Percentiles rank a stretch among this genome's conserved stretches.
phyloP scores from a whole-genome alignment of 2,329 filamentous ascomycete genomes.

The Xylaria sp. region DNA sequence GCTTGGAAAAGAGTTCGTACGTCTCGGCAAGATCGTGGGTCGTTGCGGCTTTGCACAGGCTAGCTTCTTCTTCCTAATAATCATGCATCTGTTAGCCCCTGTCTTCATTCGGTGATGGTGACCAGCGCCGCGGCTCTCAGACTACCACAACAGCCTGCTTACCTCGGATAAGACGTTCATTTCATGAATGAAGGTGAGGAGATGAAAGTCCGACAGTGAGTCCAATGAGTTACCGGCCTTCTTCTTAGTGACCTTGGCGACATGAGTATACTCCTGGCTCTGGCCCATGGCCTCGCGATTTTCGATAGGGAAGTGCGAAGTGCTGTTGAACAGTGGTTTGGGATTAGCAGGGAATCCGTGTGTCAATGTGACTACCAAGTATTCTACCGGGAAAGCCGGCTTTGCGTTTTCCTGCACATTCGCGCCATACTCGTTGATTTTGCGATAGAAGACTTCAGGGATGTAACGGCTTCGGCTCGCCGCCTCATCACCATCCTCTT shows the following conservation, averaged over 20 bases:
- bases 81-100: slow-evolving; percentile 14
- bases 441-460: slow-evolving; percentile 93
- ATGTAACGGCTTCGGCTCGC: slow-evolving; percentile 76
- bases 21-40: slow-evolving; percentile 75
- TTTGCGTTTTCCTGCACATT: slow-evolving; percentile 98
- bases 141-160: slow-evolving; percentile 29
- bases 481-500: slow-evolving; percentile 74
- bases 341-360: slow-evolving; percentile 87
- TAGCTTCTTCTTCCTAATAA: slow-evolving; percentile 74
- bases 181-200: slow-evolving; percentile 78
- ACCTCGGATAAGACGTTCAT: slow-evolving; percentile 84
- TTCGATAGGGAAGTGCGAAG: slow-evolving; percentile 77
- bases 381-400: slow-evolving; percentile 92
- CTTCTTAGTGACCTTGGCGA: slow-evolving; percentile 64
- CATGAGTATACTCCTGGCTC: slow-evolving; percentile 68
- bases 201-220: slow-evolving; percentile 84
- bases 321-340: slow-evolving; percentile 68
- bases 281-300: slow-evolving; percentile 85
- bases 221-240: slow-evolving; percentile 53
- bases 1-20: slow-evolving; percentile 76
- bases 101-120: not conserved
- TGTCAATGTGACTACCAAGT: slow-evolving; percentile 89
- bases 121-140: not conserved
- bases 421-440: slow-evolving; percentile 91
- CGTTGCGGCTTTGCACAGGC: slow-evolving; percentile 80